Percentiles rank a stretch among this genome's conserved stretches.
phyloP scores from a whole-genome alignment of 2,329 filamentous ascomycete species.

The Pseudogymnoascus sp. region DNA sequence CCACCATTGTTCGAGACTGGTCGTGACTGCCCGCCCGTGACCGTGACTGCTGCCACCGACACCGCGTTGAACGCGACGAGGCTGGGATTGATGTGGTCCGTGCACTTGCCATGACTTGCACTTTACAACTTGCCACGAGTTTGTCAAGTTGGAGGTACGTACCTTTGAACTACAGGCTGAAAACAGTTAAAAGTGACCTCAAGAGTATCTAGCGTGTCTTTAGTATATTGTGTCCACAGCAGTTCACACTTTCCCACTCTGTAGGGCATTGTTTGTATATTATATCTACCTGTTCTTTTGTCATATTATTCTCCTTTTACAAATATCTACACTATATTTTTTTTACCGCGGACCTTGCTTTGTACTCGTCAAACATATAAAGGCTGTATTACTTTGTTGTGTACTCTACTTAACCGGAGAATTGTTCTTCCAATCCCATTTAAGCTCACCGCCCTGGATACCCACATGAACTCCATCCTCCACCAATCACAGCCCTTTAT shows the following conservation, averaged over 20 bases:
- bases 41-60: neutral
- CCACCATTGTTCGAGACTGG: neutral
- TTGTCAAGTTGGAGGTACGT: neutral
- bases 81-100: neutral
- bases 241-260: too few species aligned
- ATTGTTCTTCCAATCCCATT: neutral
- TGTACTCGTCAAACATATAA: neutral
- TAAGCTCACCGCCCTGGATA: slow-evolving; percentile 9
- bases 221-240: neutral
- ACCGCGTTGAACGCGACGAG: neutral
- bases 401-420: neutral
- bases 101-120: neutral
- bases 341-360: neutral
- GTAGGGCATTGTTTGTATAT: too few species aligned
- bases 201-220: too few species aligned
- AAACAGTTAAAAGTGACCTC: too few species aligned
- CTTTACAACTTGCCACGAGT: neutral
- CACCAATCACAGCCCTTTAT: neutral
- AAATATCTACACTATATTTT: too few species aligned
- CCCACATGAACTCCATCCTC: neutral
- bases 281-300: neutral
- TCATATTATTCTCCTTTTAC: neutral
- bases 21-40: neutral
- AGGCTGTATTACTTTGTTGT: neutral
- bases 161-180: neutral